Conservation (phyloP, 371 early-diverging fungal genomes). For the Actinomucor elegans region DNA sequence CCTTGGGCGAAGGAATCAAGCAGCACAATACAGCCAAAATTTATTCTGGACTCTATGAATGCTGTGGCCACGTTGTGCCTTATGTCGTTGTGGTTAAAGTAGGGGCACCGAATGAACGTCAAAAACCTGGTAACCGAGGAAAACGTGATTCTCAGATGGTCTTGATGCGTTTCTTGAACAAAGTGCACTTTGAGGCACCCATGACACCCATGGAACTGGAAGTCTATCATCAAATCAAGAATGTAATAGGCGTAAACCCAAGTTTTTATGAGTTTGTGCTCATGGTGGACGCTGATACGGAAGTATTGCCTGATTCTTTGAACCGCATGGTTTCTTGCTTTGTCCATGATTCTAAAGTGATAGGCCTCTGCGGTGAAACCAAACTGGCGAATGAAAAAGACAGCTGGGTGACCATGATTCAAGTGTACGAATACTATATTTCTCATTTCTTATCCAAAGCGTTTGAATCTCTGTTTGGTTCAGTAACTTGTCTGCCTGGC, state of each 20-base stretch:
- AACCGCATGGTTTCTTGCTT: conserved; percentile 82
- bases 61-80: conserved; percentile 80
- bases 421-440: conserved; percentile 99
- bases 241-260: conserved; percentile 87
- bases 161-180: conserved; percentile 78
- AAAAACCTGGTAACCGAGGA: conserved; percentile 83
- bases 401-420: conserved; percentile 97
- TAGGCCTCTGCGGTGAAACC: conserved; percentile 94
- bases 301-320: conserved; percentile 76
- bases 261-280: conserved; percentile 83
- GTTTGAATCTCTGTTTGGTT: conserved; percentile 98
- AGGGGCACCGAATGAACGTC: conserved; percentile 69
- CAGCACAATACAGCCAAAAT: conserved; percentile 93
- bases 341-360: conserved; percentile 82
- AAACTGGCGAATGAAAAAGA: conserved; percentile 83
- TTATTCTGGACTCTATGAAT: conserved; percentile 86
- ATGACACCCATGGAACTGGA: conserved; percentile 88
- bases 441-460: conserved; percentile 97
- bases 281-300: conserved; percentile 96
- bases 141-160: conserved; percentile 87
- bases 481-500: conserved; percentile 94
- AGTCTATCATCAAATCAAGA: conserved; percentile 87
- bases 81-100: conserved; percentile 86
- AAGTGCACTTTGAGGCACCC: conserved; percentile 67
- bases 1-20: conserved; percentile 82